These are phyloP conservation scores for Yamagishiella unicocca DNA, from an alignment of 139 green algal species.

Conservation along the genomic window DNA sequence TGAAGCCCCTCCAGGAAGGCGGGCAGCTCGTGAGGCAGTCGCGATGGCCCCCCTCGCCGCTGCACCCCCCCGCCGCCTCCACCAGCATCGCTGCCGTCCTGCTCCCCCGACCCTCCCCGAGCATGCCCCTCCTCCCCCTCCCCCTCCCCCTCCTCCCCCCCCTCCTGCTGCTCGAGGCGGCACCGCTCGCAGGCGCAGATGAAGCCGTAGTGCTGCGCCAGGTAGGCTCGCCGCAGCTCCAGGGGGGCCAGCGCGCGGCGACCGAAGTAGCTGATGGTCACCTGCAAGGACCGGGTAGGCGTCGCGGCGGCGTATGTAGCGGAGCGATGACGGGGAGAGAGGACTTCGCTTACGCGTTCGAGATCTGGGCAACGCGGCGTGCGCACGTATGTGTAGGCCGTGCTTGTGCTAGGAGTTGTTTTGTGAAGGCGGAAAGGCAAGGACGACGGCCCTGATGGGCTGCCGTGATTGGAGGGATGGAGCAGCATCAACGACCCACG, in stretches of 20 bases:
- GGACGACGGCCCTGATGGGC: too few species aligned
- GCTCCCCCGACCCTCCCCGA: neutral
- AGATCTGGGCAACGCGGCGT: too few species aligned
- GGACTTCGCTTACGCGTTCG: too few species aligned
- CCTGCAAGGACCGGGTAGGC: neutral
- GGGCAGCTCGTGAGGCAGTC: neutral
- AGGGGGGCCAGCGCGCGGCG: slow-evolving; percentile 1
- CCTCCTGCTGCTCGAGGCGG: neutral
- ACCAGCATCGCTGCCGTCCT: too few species aligned
- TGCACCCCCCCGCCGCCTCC: neutral
- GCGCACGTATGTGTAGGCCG: too few species aligned
- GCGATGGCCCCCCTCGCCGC: neutral
- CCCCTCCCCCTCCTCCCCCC: neutral
- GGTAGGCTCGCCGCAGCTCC: neutral
- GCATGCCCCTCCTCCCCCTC: neutral
- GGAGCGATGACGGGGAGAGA: too few species aligned
- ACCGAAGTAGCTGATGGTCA: slow-evolving; percentile 37
- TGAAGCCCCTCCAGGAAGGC: slow-evolving; percentile 24
- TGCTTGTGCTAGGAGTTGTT: too few species aligned
- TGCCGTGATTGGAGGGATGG: too few species aligned
- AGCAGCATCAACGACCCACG: too few species aligned
- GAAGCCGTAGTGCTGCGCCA: slow-evolving; percentile 34
- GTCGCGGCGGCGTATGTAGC: too few species aligned
- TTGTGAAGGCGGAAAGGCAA: too few species aligned
- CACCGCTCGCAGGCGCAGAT: slow-evolving; percentile 15